A percentile compares a stretch with the other conserved stretches of the same genome.
phyloP scores from a whole-genome alignment of 306 rosid species.

The Inga laurina region DNA sequence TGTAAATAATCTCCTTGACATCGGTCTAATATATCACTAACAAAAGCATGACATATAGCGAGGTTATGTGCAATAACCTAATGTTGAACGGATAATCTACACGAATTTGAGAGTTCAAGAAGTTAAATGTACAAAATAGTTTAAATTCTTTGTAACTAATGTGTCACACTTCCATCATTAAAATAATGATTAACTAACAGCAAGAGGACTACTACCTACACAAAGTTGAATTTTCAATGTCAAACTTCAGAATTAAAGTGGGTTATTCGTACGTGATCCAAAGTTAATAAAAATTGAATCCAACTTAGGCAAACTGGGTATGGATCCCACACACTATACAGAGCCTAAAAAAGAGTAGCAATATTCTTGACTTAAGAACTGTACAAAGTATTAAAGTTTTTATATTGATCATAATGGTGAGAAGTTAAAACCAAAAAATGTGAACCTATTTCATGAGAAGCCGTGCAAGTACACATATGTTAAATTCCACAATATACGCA shows the following conservation, averaged over 20 bases:
- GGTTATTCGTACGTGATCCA: background rate
- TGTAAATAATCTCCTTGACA: background rate
- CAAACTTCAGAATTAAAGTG: background rate
- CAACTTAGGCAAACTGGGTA: background rate
- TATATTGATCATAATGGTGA: background rate
- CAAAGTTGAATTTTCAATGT: background rate
- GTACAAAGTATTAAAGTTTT: background rate
- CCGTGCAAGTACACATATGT: background rate
- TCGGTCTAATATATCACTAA: background rate
- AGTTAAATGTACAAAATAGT: background rate
- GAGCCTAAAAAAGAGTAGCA: background rate
- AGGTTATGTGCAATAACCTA: background rate
- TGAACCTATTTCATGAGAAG: slow-evolving; percentile 17
- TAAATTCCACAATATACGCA: slow-evolving; percentile 1
- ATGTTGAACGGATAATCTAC: background rate
- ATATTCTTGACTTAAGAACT: background rate
- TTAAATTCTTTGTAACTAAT: background rate
- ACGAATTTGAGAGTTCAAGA: background rate
- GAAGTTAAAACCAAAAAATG: slow-evolving; percentile 14
- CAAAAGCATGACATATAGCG: background rate
- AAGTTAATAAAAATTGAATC: background rate
- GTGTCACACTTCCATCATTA: background rate
- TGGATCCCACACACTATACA: background rate
- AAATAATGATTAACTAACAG: background rate
- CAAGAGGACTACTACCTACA: background rate